Evolutionary conservation across 1,139 yeast species (phyloP), one percentile per base, ranked within the genome.

Genomic region (Candida gigantensis): DNA sequence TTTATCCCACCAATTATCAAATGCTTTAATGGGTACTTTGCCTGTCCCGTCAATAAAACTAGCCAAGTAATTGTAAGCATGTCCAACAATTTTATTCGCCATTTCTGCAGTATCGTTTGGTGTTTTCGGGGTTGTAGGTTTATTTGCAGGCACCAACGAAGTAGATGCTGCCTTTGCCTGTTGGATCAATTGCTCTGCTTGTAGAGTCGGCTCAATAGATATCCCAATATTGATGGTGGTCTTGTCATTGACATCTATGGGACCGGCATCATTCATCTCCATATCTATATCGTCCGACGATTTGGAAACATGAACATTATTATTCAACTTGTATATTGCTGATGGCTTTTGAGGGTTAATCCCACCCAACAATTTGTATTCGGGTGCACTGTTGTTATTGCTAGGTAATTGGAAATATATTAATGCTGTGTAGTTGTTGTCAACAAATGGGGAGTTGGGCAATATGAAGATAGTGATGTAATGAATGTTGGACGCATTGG

Each of bases 1-100:
- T 61, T 89, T 92, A 45, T 76, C 81, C 97, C 98, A 90, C 99
- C 99, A 92, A 25, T 79, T 83, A 57, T 92, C 95, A 53, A 92
- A 90, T 32, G 83, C 87, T 53, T 82, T 85, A 58, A 92, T 86
- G 3, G 94, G 87, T 5, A 90, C 96, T 50, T 78, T 85, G 1
- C 95, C 95, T 19, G 75, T 68, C 6, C 65, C 59, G 51, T 87
- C 95, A 10, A 89, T 74, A 55, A 90, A 92, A 16, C 97, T 86
- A 1, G 95, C 81, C 42, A 92, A 63, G 54, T 79, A 92, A 55
- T 92, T 90, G 61, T 90, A 92, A 1, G 97, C 97, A 60, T 92
- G 88, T 20, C 83, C 82, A 18, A 92, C 95, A 41, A 92, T 88
- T 54, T 85, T 86, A 46, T 85, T 87, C 1, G 97, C 96, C 42